Evolutionary conservation across 2,329 filamentous ascomycete genomes (phyloP), one percentile per base, ranked within the genome.

Genomic region (Endocalyx cinctus): DNA sequence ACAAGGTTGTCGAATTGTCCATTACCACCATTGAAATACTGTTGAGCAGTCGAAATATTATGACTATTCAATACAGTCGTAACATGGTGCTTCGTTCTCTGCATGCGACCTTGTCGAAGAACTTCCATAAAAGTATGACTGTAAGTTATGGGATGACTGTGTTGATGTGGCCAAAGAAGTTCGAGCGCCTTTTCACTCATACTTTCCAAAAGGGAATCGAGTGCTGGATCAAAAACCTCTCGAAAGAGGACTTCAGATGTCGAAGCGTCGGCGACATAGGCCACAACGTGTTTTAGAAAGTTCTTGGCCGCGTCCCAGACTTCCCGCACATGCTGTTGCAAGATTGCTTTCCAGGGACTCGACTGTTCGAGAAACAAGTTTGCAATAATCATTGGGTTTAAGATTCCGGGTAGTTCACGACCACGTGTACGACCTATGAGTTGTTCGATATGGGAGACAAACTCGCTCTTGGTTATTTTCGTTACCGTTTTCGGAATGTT

Each of bases 321-420:
- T 41, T 67, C n/a, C 63, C 68, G 4, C 58, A 70, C 13, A 16
- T 80, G 57, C 25, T 70, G 64, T 5, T 58, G 50, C 1, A 69
- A 72, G 17, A 76, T 62, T 0, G 35, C 18, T 26, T 64, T 51
- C 80, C 77, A 84, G 0, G 67, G 69, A 6, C 44, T 34, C 1
- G 69, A 77, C 37, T 84, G 77, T 28, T 79, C 67, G 14, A 58
- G 58, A 47, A 84, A 84, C 0, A 85, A 51, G 15, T 81, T 70
- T 0, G 61, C 59, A 1, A 84, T 65, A 8, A 83, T 58, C 33
- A 76, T 50, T 0, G 78, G 70, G 38, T 79, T 79, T 52, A 77
- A 82, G 0, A 63, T 74, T 0, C 79, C 76, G 0, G 75, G 73
- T 0, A 84, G 55, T 47, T 84, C 80, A 5, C 68, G 57, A 1